phyloP scores from a whole-genome alignment of 2,329 filamentous ascomycete species.

The Sporothrix dimorphospora region DNA sequence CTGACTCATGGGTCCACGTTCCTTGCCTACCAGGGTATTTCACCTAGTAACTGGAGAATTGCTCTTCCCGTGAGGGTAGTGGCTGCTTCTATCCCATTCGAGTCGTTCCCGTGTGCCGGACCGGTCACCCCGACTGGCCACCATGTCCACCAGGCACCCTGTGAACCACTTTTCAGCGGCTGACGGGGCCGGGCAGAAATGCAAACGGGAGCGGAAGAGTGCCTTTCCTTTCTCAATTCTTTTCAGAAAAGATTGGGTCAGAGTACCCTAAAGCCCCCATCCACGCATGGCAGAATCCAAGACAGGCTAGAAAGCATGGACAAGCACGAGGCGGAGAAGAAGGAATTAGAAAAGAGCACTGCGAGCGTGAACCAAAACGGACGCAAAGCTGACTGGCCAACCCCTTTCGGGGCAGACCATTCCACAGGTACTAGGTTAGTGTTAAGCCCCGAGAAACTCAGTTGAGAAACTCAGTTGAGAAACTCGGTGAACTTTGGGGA shows the following conservation, averaged over 20 bases:
- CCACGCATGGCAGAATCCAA: not conserved
- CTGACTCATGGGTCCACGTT: conserved; percentile 72
- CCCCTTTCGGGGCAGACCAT: not conserved
- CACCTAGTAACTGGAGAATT: conserved; percentile 57
- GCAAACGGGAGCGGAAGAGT: conserved; percentile 24
- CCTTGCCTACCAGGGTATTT: conserved; percentile 53
- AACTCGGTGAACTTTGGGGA: conserved; percentile 77
- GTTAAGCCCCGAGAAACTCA: conserved; percentile 94
- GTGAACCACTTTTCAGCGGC: conserved; percentile 57
- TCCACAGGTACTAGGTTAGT: conserved; percentile 71
- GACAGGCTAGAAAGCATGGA: conserved; percentile 11
- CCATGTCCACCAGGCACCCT: conserved; percentile 35
- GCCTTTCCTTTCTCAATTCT: not conserved
- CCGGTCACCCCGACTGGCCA: conserved; percentile 45
- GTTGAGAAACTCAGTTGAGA: too few species aligned
- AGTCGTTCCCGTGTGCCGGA: conserved; percentile 44
- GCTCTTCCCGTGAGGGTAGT: conserved; percentile 41
- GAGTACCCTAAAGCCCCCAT: not conserved
- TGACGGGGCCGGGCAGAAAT: conserved; percentile 32
- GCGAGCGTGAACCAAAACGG: conserved; percentile 13
- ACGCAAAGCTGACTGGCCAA: conserved; percentile 8
- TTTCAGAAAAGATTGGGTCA: conserved; percentile 10
- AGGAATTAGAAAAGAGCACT: not conserved
- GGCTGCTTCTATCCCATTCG: conserved; percentile 36
- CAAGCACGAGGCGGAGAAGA: not conserved